phyloP scores from a whole-genome alignment of 2,329 filamentous ascomycete genomes.

The Talaromyces sp. region DNA sequence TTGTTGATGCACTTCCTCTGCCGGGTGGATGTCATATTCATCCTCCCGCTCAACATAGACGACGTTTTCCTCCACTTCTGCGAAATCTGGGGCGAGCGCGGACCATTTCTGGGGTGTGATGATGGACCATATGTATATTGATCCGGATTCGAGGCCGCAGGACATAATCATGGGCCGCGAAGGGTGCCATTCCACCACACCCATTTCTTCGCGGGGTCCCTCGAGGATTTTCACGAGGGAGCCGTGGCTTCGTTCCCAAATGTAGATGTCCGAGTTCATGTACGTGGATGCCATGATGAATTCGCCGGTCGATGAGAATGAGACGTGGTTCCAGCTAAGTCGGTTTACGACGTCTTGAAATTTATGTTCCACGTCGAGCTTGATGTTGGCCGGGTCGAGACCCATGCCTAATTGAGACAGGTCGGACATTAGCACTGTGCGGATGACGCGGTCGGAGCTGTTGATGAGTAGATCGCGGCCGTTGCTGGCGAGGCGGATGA shows the following conservation, averaged over 20 bases:
- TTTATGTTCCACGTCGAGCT: constrained; percentile 91
- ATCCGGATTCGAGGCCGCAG: constrained; percentile 86
- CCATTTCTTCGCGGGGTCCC: constrained; percentile 92
- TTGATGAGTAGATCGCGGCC: constrained; percentile 88
- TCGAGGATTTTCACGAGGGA: constrained; percentile 96
- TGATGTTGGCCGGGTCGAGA: constrained; percentile 78
- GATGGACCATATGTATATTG: constrained; percentile 95
- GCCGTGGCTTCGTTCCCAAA: constrained; percentile 92
- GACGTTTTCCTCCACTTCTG: constrained; percentile 96
- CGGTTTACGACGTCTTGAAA: constrained; percentile 97
- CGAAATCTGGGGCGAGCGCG: constrained; percentile 91
- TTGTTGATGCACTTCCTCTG: constrained; percentile 89
- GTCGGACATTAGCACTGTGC: constrained; percentile 86
- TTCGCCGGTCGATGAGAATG: constrained; percentile 89
- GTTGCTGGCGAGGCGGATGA: constrained; percentile 76
- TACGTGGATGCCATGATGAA: constrained; percentile 95
- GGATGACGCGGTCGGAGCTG: constrained; percentile 88
- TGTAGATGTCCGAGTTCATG: constrained; percentile 98
- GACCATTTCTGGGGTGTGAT: constrained; percentile 96
- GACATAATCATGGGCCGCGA: constrained; percentile 81
- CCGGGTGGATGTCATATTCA: constrained; percentile 95
- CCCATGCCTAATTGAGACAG: constrained; percentile 52
- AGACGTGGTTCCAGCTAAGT: constrained; percentile 93
- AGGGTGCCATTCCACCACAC: constrained; percentile 96
- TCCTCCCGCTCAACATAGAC: constrained; percentile 95